Evolutionary conservation across 148 eudicot species (phyloP).

Genomic region (Polygonum aviculare): DNA sequence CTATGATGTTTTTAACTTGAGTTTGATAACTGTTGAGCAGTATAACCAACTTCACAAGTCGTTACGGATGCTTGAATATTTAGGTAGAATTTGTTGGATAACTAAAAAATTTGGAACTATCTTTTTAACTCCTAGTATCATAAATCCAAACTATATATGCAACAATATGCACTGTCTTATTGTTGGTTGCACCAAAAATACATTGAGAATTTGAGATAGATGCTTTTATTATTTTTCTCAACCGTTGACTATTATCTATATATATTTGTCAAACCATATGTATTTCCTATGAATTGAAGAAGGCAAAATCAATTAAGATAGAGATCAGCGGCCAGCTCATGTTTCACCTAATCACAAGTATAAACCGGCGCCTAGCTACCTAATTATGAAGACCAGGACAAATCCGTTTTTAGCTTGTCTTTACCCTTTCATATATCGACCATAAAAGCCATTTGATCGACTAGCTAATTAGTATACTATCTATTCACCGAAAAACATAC

Average conservation of each 20-base stretch:
- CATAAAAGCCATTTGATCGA: too few species aligned
- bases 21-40: not conserved
- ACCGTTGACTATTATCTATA: not conserved
- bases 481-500: not conserved
- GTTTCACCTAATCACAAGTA: not conserved
- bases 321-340: not conserved
- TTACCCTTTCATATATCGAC: too few species aligned
- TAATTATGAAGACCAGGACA: conserved; percentile 1
- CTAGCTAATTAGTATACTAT: too few species aligned
- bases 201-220: too few species aligned
- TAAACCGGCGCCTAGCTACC: not conserved
- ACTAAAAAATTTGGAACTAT: not conserved
- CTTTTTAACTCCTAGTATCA: not conserved
- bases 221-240: not conserved
- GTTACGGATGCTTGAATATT: not conserved
- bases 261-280: not conserved
- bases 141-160: not conserved
- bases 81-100: not conserved
- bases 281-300: not conserved
- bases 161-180: not conserved
- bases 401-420: not conserved
- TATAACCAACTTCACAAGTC: not conserved
- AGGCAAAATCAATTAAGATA: not conserved
- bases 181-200: not conserved
- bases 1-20: not conserved